phyloP scores from a whole-genome alignment of 106 monocot genomes.

The Dendrobium catenatum region DNA sequence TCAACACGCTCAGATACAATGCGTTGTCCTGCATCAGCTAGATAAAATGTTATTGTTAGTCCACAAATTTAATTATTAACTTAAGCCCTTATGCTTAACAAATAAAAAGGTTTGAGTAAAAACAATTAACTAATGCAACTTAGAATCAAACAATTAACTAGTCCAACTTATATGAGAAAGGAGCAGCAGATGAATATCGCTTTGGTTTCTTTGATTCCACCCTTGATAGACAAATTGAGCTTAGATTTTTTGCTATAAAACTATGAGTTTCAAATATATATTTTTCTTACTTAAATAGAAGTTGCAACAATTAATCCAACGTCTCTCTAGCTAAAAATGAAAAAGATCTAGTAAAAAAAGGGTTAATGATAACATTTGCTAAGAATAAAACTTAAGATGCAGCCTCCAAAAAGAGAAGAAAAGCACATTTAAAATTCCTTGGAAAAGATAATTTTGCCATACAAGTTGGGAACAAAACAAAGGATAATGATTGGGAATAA shows the following conservation, averaged over 20 bases:
- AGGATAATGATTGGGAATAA: background rate
- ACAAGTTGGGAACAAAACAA: too few relatives aligned
- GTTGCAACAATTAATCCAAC: background rate
- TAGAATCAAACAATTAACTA: background rate
- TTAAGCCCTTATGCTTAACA: background rate
- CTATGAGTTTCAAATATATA: background rate
- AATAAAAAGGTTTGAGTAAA: background rate
- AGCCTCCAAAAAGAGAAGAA: background rate
- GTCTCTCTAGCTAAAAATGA: background rate
- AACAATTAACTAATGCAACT: background rate
- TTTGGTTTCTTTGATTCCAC: slow-evolving; percentile 94
- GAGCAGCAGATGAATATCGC: slow-evolving; percentile 95
- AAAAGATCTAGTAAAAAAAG: background rate
- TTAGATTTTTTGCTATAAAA: background rate
- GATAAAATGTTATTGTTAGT: slow-evolving; percentile 13
- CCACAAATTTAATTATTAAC: too few relatives aligned
- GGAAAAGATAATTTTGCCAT: background rate
- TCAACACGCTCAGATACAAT: slow-evolving; percentile 96
- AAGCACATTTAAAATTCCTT: background rate
- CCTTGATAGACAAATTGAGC: slow-evolving; percentile 36
- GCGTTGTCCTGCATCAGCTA: slow-evolving; percentile 91
- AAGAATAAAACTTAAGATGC: background rate
- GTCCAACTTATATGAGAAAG: slow-evolving; percentile 68
- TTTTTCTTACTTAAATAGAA: background rate
- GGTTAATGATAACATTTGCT: background rate